Evolutionary conservation across 306 rosid species (phyloP).

Genomic region (Pterocarpus santalinus): DNA sequence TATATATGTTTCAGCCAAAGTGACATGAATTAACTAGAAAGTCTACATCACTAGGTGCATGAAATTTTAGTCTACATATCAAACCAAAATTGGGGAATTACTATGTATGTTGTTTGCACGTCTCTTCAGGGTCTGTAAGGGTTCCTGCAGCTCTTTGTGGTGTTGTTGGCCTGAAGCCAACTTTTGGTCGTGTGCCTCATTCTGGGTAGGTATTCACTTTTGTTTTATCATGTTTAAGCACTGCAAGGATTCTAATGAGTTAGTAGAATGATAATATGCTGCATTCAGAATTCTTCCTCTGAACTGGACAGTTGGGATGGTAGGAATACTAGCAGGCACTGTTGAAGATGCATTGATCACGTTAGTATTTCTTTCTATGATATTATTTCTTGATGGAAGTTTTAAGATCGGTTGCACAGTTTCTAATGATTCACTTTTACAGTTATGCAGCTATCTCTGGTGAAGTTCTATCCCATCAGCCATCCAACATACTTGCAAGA

Average conservation of each 20-base stretch:
- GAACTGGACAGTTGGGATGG: conserved; percentile 94
- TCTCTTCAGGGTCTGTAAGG: conserved; percentile 79
- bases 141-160: conserved; percentile 97
- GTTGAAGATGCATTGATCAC: conserved; percentile 80
- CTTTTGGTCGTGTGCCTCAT: conserved; percentile 82
- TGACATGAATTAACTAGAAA: not conserved
- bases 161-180: conserved; percentile 87
- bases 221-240: conserved; percentile 20
- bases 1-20: conserved; percentile 12
- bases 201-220: conserved; percentile 63
- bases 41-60: not conserved
- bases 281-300: conserved; percentile 83
- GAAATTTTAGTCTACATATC: conserved; percentile 2
- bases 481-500: conserved; percentile 57
- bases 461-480: conserved; percentile 55
- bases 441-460: conserved; percentile 88
- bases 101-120: conserved; percentile 22
- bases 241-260: conserved; percentile 33
- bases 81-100: conserved; percentile 19
- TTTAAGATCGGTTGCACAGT: conserved; percentile 11
- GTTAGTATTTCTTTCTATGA: conserved; percentile 56
- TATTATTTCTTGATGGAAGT: conserved; percentile 22
- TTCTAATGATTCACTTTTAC: conserved; percentile 40
- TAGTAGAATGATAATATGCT: conserved; percentile 25
- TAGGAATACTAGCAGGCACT: conserved; percentile 84